Evolutionary conservation across 768 basidiomycete species (phyloP), one percentile per base, ranked within the genome.

Genomic region (Antrodiella citrinella): DNA sequence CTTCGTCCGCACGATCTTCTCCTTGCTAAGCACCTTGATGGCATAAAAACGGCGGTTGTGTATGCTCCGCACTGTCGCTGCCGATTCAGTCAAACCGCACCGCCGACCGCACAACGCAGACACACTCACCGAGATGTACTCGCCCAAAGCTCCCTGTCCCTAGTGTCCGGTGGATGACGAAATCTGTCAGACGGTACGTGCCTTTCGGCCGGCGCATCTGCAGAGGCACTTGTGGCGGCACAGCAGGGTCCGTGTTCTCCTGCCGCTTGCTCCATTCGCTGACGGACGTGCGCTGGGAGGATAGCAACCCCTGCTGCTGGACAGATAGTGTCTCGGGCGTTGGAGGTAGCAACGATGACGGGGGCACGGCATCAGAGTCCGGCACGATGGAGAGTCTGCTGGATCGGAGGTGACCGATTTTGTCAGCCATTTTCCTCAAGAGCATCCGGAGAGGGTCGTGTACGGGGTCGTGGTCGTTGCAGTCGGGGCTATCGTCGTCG

Each of bases 131-230:
- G 38, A 92, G 72, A 67, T 91, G 90, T 0, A 99, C 96, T n/a
- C 93, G 80, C 1, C 96, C 96, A 66, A 99, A 98, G 62, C 92
- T 96, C 1, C 96, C 96, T 1, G 93, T 97, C 0, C 96, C 95
- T 46, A 92, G 65, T 12, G 87, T 92, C 22, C 89, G 73, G 58
- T 87, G 82, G 54, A 92, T 83, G 55, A 81, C 77, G 56, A 91
- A 92, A 62, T 92, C 90, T 40, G 72, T 57, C 19, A 92, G 75
- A 23, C 79, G 76, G 65, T 91, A 91, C 15, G 73, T 74, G 21
- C 82, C 86, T 57, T 80, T 82, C 12, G 76, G 74, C 50, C 82
- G 67, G 40, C 72, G 69, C 18, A 67, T 57, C 43, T 70, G 64
- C 21, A 67, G 62, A 12, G 69, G 65, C 4, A 67, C 56, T 10